These are phyloP conservation scores for Ogataea glucozyma DNA, from an alignment of 805 yeast species.

Conservation along the genomic window DNA sequence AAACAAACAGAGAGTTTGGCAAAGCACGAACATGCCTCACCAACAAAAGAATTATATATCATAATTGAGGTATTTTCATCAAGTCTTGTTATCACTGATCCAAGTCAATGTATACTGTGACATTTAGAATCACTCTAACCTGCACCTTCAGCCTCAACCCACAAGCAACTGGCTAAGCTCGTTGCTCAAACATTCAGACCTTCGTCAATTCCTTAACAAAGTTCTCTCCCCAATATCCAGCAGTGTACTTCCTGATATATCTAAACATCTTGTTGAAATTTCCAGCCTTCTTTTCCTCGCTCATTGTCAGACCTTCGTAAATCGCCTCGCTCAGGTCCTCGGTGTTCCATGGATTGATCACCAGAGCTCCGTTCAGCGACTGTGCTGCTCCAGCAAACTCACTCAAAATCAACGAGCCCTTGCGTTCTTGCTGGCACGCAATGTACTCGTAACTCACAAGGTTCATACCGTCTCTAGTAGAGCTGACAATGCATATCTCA, in stretches of 20 bases:
- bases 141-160: background rate
- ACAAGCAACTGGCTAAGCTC: background rate
- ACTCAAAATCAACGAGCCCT: slow-evolving; percentile 84
- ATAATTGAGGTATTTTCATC: too few species aligned
- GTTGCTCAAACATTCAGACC: slow-evolving; percentile 8
- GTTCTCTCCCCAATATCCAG: slow-evolving; percentile 96
- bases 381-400: slow-evolving; percentile 99
- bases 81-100: too few species aligned
- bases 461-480: slow-evolving; percentile 99
- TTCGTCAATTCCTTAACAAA: slow-evolving; percentile 77
- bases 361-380: slow-evolving; percentile 87
- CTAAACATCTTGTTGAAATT: slow-evolving; percentile 83
- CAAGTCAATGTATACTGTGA: too few species aligned
- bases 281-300: slow-evolving; percentile 73
- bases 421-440: slow-evolving; percentile 82
- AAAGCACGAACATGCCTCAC: too few species aligned
- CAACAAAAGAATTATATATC: too few species aligned
- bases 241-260: slow-evolving; percentile 90
- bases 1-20: too few species aligned
- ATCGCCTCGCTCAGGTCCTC: slow-evolving; percentile 89
- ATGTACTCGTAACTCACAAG: slow-evolving; percentile 94
- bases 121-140: background rate
- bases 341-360: slow-evolving; percentile 98
- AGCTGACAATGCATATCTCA: slow-evolving; percentile 89
- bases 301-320: slow-evolving; percentile 81